phyloP scores from a whole-genome alignment of 2,329 filamentous ascomycete species.

The Cladophialophora carrionii region DNA sequence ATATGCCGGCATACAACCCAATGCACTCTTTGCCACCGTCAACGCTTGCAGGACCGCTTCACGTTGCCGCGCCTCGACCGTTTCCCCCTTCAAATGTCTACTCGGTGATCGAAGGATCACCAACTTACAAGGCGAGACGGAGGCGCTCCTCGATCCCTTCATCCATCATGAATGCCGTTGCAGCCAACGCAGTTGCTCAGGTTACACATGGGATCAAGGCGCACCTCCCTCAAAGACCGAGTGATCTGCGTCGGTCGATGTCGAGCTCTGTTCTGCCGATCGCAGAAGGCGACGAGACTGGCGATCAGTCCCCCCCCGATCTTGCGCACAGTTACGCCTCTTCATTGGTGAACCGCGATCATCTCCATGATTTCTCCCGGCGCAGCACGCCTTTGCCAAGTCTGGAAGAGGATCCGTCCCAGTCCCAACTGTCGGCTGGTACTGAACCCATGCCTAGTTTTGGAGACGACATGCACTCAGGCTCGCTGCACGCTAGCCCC shows the following conservation, averaged over 20 bases:
- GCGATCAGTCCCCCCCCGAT: slow-evolving; percentile 77
- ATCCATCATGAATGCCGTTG: slow-evolving; percentile 71
- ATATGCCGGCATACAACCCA: slow-evolving; percentile 76
- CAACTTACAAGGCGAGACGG: slow-evolving; percentile 96
- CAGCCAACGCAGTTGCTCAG: slow-evolving; percentile 57
- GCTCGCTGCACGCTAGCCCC: slow-evolving; percentile 60
- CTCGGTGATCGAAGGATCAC: slow-evolving; percentile 95
- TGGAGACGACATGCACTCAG: slow-evolving; percentile 63
- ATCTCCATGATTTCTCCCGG: slow-evolving; percentile 77
- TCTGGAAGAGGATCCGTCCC: slow-evolving; percentile 79
- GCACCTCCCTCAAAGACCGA: slow-evolving; percentile 74
- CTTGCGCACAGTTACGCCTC: slow-evolving; percentile 72
- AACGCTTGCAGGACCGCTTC: slow-evolving; percentile 73
- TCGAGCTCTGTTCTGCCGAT: slow-evolving; percentile 84
- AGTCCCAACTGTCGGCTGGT: slow-evolving; percentile 64
- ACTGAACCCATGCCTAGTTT: slow-evolving; percentile 70
- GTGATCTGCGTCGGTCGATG: slow-evolving; percentile 87
- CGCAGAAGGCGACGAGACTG: slow-evolving; percentile 75
- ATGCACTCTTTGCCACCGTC: slow-evolving; percentile 90
- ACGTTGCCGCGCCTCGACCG: slow-evolving; percentile 68
- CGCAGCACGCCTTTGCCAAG: slow-evolving; percentile 88
- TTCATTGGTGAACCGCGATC: slow-evolving; percentile 74
- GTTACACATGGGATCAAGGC: slow-evolving; percentile 49
- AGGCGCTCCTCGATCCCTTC: slow-evolving; percentile 90
- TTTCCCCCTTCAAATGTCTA: slow-evolving; percentile 81